A percentile compares a stretch with the other conserved stretches of the same genome.
Evolutionary conservation across 2,329 filamentous ascomycete species (phyloP).

Genomic region (Orbilia ellipsospora): DNA sequence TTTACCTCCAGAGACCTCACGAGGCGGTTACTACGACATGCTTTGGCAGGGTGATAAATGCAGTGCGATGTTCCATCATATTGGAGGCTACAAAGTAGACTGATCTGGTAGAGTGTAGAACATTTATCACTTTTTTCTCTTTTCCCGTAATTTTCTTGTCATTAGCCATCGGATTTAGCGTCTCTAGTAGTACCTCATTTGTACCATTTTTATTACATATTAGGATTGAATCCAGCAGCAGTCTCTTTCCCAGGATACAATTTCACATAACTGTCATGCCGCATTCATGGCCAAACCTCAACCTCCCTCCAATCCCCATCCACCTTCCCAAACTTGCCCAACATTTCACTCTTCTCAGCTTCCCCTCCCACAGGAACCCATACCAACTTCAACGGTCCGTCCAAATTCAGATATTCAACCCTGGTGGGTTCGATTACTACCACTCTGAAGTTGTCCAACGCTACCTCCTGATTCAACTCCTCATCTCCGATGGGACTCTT

Average conservation of each 20-base stretch:
- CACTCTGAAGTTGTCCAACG: conserved; percentile 76
- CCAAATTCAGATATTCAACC: conserved; percentile 67
- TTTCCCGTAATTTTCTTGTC: neutral
- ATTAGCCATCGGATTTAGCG: conserved; percentile 22
- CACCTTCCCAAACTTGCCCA: conserved; percentile 32
- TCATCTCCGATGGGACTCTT: conserved; percentile 58
- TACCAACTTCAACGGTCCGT: conserved; percentile 12
- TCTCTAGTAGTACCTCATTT: neutral
- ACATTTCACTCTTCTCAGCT: conserved; percentile 36
- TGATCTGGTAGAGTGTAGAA: neutral
- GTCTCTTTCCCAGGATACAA: neutral
- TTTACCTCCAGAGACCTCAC: conserved; percentile 40
- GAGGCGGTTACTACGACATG: conserved; percentile 54
- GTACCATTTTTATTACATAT: too few species aligned
- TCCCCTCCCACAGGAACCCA: conserved; percentile 46
- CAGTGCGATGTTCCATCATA: conserved; percentile 48
- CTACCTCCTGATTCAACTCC: conserved; percentile 72
- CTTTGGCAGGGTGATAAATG: conserved; percentile 54
- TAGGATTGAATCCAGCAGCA: neutral
- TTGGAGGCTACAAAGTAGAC: conserved; percentile 46
- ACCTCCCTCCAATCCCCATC: conserved; percentile 41
- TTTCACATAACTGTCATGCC: neutral
- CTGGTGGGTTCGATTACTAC: conserved; percentile 82
- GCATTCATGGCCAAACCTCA: conserved; percentile 40
- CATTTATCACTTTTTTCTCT: neutral